These are phyloP conservation scores for Paramecium pentaurelia DNA, from an alignment of 73 alveolate species.

Conservation along the genomic window DNA sequence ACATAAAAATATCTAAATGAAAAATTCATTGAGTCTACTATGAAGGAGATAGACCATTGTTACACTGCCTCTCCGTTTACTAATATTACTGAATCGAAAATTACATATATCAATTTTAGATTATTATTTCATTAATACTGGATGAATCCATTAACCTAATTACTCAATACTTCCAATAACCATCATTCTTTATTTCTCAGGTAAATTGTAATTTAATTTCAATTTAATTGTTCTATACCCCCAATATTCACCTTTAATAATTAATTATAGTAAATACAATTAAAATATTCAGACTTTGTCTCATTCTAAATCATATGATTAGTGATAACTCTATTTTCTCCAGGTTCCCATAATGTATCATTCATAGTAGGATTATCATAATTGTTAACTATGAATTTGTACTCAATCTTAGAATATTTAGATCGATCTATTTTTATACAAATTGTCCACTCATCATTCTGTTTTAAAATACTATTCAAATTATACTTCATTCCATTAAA, in stretches of 20 bases:
- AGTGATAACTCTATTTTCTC: not conserved
- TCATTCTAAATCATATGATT: not conserved
- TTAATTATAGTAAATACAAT: not conserved
- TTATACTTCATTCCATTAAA: not conserved
- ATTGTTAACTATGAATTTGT: not conserved
- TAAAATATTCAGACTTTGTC: not conserved
- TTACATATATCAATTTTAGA: not conserved
- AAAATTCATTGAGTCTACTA: not conserved
- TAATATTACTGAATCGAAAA: not conserved
- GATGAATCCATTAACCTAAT: not conserved
- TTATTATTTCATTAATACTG: not conserved
- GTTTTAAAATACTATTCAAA: not conserved
- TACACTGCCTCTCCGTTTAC: not conserved
- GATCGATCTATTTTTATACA: constrained; percentile 8
- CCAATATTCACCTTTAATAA: constrained; percentile 25
- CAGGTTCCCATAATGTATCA: constrained; percentile 28
- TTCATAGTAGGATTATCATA: not conserved
- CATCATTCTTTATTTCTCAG: constrained; percentile 17
- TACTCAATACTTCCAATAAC: not conserved
- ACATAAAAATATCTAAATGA: constrained; percentile 20
- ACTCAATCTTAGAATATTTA: not conserved
- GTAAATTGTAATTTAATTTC: constrained; percentile 23
- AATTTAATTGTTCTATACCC: constrained; percentile 2
- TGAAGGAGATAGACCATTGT: not conserved
- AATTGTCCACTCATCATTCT: constrained; percentile 24